phyloP scores from a whole-genome alignment of 768 basidiomycete species.

The Pleurotus platypus region DNA sequence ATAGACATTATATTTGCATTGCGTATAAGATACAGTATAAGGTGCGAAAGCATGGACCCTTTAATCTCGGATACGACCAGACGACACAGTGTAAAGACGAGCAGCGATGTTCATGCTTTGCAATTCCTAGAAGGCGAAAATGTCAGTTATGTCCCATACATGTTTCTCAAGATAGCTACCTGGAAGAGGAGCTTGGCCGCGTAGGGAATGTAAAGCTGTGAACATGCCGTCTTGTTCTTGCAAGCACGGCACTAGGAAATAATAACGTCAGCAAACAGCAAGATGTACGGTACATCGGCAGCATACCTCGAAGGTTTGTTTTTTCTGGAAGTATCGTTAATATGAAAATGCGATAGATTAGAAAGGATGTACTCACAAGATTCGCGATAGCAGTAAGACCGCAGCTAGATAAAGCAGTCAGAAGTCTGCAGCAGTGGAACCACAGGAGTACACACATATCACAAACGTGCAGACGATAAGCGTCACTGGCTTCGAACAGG shows the following conservation, averaged over 20 bases:
- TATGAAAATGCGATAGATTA: too few species aligned
- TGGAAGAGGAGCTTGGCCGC: constrained; percentile 97
- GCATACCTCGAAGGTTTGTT: constrained; percentile 88
- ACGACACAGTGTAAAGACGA: constrained; percentile 81
- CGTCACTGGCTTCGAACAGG: constrained; percentile 89
- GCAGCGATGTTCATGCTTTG: constrained; percentile 96
- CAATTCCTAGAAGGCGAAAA: constrained; percentile 54
- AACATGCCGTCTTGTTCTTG: constrained; percentile 94
- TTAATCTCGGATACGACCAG: constrained; percentile 78
- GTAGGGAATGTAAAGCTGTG: constrained; percentile 91
- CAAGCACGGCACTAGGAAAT: constrained; percentile 78
- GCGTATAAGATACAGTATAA: constrained; percentile 12
- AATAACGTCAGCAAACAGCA: constrained; percentile 4
- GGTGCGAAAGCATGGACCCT: constrained; percentile 11
- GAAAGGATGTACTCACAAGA: constrained; percentile 67
- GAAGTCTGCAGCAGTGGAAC: not conserved
- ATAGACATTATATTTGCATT: constrained; percentile 17
- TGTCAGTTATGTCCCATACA: too few species aligned
- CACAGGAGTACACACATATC: constrained; percentile 69
- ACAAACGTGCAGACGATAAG: constrained; percentile 92
- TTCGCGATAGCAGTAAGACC: constrained; percentile 97
- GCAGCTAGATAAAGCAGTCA: constrained; percentile 50
- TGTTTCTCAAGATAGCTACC: constrained; percentile 36
- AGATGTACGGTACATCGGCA: not conserved
- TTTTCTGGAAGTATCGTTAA: constrained; percentile 70